Evolutionary conservation across 345 rosid genomes (phyloP).

Genomic region (Balakata baccata): DNA sequence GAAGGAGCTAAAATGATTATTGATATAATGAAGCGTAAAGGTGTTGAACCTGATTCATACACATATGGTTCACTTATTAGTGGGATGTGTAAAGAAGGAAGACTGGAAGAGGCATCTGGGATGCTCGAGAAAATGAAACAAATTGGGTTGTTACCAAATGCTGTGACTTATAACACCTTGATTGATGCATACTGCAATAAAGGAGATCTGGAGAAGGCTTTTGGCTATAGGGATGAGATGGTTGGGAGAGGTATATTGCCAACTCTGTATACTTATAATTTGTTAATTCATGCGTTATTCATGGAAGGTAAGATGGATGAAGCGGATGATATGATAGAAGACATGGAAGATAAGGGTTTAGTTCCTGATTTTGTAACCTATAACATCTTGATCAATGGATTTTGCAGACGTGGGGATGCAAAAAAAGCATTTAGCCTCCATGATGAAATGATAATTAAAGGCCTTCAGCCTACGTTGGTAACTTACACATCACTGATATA

Average conservation of each 20-base stretch:
- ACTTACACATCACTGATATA: conserved; percentile 82
- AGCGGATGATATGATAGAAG: conserved; percentile 60
- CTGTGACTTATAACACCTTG: conserved; percentile 72
- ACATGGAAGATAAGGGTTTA: conserved; percentile 60
- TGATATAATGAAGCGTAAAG: conserved; percentile 53
- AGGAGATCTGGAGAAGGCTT: conserved; percentile 63
- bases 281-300: conserved; percentile 75
- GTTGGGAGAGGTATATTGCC: conserved; percentile 55
- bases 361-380: conserved; percentile 63
- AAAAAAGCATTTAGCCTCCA: conserved; percentile 63
- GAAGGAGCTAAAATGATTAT: conserved; percentile 68
- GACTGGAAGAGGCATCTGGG: conserved; percentile 56
- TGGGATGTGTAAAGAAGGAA: conserved; percentile 79
- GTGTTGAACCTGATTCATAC: conserved; percentile 64
- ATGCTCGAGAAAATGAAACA: conserved; percentile 59
- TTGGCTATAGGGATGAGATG: conserved; percentile 77
- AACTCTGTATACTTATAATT: conserved; percentile 70
- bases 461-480: conserved; percentile 59
- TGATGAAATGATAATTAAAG: conserved; percentile 61
- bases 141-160: conserved; percentile 60
- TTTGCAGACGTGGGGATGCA: conserved; percentile 64
- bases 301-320: conserved; percentile 61
- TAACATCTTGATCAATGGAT: conserved; percentile 83
- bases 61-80: conserved; percentile 68
- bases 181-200: conserved; percentile 71